Percentiles rank a stretch among this genome's conserved stretches.
Conservation (phyloP, 495 filamentous ascomycete genomes). For the Rhypophila decipiens region DNA sequence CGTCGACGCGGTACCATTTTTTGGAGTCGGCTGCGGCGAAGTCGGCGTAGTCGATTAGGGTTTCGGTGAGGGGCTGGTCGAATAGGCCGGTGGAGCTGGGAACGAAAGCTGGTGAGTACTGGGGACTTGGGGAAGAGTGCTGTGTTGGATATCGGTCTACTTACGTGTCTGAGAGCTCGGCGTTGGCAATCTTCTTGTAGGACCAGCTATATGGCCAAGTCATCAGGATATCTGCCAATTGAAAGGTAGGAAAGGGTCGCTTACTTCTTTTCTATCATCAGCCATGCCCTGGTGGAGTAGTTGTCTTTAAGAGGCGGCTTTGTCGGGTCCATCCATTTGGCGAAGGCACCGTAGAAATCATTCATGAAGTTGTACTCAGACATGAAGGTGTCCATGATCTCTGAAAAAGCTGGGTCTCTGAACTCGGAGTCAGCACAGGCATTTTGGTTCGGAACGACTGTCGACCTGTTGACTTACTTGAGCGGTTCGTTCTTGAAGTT, state of each 20-base stretch:
- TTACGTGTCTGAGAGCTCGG: constrained; percentile 5
- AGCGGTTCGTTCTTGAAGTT: too few relatives aligned
- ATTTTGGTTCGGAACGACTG: too few relatives aligned
- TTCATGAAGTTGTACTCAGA: too few relatives aligned
- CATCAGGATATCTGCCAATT: too few relatives aligned
- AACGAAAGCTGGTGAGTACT: neutral
- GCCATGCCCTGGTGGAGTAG: constrained; percentile 7
- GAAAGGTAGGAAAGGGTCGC: neutral
- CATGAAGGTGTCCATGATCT: too few relatives aligned
- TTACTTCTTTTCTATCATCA: constrained; percentile 1
- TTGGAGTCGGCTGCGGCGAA: constrained; percentile 7
- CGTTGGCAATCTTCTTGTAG: constrained; percentile 4
- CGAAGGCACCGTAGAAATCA: neutral
- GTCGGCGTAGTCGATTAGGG: constrained; percentile 27
- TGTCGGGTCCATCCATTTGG: neutral
- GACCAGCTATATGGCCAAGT: neutral
- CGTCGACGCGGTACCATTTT: constrained; percentile 3
- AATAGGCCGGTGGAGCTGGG: constrained; percentile 23
- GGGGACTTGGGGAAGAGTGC: neutral
- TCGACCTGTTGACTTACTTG: too few relatives aligned
- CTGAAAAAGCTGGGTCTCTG: too few relatives aligned
- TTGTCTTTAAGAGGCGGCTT: neutral
- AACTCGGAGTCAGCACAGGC: too few relatives aligned
- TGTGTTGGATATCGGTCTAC: too few relatives aligned
- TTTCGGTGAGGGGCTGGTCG: constrained; percentile 31